Evolutionary conservation across 306 rosid species (phyloP).

Genomic region (Prosopis cineraria): DNA sequence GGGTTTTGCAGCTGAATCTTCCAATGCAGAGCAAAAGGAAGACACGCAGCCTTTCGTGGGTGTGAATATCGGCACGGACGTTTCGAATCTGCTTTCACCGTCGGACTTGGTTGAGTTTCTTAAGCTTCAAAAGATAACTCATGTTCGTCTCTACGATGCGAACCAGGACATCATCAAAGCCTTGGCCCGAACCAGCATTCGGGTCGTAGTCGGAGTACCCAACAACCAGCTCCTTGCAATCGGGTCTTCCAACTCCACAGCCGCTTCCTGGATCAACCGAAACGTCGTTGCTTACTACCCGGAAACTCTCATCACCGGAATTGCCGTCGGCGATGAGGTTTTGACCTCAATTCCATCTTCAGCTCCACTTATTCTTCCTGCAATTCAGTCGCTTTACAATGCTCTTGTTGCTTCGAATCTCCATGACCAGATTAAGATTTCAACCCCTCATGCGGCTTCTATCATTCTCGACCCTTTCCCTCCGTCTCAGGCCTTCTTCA

Average conservation of each 20-base stretch:
- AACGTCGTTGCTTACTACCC: conserved; percentile 84
- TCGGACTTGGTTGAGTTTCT: conserved; percentile 65
- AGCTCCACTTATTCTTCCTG: conserved; percentile 72
- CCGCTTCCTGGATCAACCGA: conserved; percentile 81
- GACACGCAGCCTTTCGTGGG: conserved; percentile 72
- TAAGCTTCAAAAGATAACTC: conserved; percentile 65
- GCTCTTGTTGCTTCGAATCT: conserved; percentile 86
- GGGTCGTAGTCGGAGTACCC: conserved; percentile 77
- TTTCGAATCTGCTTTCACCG: conserved; percentile 55
- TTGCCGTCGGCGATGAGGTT: conserved; percentile 95
- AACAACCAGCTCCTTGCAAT: conserved; percentile 89
- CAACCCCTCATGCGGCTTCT: conserved; percentile 85
- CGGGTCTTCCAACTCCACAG: conserved; percentile 89
- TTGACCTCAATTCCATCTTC: conserved; percentile 72
- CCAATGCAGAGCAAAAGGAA: conserved; percentile 20
- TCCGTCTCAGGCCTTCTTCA: conserved; percentile 91
- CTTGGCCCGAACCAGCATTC: conserved; percentile 62
- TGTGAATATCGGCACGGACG: conserved; percentile 83
- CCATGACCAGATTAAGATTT: conserved; percentile 62
- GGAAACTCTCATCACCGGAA: conserved; percentile 61
- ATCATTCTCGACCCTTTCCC: conserved; percentile 91
- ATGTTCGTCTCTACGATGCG: conserved; percentile 82
- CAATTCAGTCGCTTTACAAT: conserved; percentile 70
- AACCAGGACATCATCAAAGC: conserved; percentile 72
- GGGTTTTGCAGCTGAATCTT: conserved; percentile 42